Base-by-base conservation (phyloP, 805 yeast species). In the Nematodospora valgi region DNA sequence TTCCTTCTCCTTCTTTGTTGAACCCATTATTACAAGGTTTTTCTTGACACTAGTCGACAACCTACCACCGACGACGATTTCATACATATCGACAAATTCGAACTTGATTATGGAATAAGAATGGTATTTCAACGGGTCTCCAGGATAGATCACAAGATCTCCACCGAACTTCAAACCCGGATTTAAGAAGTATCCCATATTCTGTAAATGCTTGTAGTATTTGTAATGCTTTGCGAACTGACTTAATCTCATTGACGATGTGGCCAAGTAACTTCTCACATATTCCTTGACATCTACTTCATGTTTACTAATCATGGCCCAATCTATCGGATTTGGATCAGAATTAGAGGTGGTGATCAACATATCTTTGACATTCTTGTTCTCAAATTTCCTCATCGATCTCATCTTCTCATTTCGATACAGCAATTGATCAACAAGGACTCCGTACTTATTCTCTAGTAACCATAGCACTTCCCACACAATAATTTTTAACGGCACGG, bases 111-210 rank as follows among this genome's bases (percentile, higher is more conserved):
- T 80, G 44, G 80, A 68, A 56, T 91, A 96, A 2, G 97, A 84
- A 59, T 91, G 98, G 51, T 78, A 93, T 30, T 93, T 59, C 35
- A 91, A 63, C 6, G 98, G 95, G 54, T 91, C 98, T 1, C 97
- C 98, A 0, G 97, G 98, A 45, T 91, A 91, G 2, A 89, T 88
- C 38, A 93, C 75, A 49, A 78, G 88, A 36, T 78, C 78, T 4
- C 96, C 94, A 2, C 98, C 98, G 57, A 89, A 91, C 39, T 95
- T 72, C 21, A 88, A 63, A 0, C 98, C 98, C 0, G 98, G 96
- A 21, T 87, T 70, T 12, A 85, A 46, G 38, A 64, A 76, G 54
- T 69, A 82, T 2, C 75, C 78, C 10, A 53, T 50, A 5, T 51
- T 46, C 38, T 70, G 68, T 23, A 80, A 56, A 35, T 53, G 49